Evolutionary conservation across 352 stramenopile species (phyloP).

Genomic region (Phytophthora syringae): DNA sequence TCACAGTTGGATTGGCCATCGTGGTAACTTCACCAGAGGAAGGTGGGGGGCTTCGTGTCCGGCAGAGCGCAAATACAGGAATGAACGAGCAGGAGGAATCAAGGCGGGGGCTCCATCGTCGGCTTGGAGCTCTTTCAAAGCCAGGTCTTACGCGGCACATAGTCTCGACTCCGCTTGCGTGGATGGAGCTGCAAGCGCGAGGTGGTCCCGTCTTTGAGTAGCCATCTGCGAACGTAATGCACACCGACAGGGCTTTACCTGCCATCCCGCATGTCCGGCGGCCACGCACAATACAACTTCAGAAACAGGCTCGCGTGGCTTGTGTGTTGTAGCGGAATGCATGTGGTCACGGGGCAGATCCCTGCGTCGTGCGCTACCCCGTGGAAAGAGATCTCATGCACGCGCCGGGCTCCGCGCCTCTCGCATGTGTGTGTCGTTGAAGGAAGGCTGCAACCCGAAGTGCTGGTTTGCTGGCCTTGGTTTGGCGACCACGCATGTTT

Average conservation of each 20-base stretch:
- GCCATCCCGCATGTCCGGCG: conserved; percentile 11
- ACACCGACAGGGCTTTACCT: conserved; percentile 16
- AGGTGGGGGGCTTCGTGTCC: conserved; percentile 13
- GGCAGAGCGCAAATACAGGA: conserved; percentile 26
- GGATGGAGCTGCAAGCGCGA: conserved; percentile 15
- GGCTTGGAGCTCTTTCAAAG: conserved; percentile 16
- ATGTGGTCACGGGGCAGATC: background rate
- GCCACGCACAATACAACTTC: conserved; percentile 24
- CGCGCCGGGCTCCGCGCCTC: conserved; percentile 15
- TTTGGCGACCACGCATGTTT: no score
- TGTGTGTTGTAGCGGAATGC: conserved; percentile 28
- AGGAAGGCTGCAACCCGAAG: no score
- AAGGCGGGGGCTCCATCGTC: conserved; percentile 15
- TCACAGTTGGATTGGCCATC: conserved; percentile 23
- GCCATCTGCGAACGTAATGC: conserved; percentile 26
- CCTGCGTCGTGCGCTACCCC: conserved; percentile 16
- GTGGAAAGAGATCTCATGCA: conserved; percentile 24
- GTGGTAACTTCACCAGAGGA: conserved; percentile 1
- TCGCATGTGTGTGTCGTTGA: conserved; percentile 5
- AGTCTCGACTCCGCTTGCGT: conserved; percentile 21
- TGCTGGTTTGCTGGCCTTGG: no score
- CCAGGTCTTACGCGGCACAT: conserved; percentile 20
- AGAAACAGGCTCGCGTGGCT: conserved; percentile 14
- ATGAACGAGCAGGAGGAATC: conserved; percentile 29
- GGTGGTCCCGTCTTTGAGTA: conserved; percentile 23